Percentiles rank a stretch among this genome's conserved stretches.
Conservation (phyloP, 768 basidiomycete species). For the Suillus discolor region DNA sequence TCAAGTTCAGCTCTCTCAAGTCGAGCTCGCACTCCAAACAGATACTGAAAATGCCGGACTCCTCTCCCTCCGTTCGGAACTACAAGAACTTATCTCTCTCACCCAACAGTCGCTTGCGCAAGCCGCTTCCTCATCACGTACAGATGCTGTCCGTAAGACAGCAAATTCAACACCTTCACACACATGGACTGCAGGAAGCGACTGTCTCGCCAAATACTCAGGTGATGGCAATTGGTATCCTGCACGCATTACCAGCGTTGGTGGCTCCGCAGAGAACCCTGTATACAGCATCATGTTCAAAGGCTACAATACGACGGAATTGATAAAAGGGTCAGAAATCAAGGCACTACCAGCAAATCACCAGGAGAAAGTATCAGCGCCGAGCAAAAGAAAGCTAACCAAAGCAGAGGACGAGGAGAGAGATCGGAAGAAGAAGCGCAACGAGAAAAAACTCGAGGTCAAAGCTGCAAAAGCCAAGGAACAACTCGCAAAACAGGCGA, state of each 20-base stretch:
- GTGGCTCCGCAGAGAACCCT: conserved; percentile 78
- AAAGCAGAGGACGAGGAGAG: conserved; percentile 86
- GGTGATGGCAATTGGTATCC: conserved; percentile 87
- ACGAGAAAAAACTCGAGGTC: conserved; percentile 88
- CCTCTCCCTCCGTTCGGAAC: conserved; percentile 69
- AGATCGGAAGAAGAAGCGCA: conserved; percentile 92
- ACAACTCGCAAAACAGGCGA: conserved; percentile 78
- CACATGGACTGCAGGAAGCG: conserved; percentile 80
- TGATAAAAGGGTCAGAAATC: conserved; percentile 70
- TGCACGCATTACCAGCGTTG: conserved; percentile 83
- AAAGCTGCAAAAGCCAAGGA: conserved; percentile 88
- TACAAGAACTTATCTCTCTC: conserved; percentile 82
- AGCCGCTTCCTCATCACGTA: conserved; percentile 60
- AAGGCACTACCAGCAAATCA: conserved; percentile 68
- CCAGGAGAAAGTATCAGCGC: conserved; percentile 40
- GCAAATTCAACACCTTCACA: conserved; percentile 50
- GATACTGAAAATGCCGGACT: conserved; percentile 80
- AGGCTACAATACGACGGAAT: conserved; percentile 89
- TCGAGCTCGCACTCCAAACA: conserved; percentile 73
- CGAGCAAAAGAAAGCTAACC: conserved; percentile 76
- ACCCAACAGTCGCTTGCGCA: conserved; percentile 73
- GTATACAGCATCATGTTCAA: conserved; percentile 92
- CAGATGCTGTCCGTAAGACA: conserved; percentile 58
- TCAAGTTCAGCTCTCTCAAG: conserved; percentile 88
- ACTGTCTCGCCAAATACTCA: conserved; percentile 85